Base-by-base conservation (phyloP, 805 yeast species). In the Phaffomyces antillensis region DNA sequence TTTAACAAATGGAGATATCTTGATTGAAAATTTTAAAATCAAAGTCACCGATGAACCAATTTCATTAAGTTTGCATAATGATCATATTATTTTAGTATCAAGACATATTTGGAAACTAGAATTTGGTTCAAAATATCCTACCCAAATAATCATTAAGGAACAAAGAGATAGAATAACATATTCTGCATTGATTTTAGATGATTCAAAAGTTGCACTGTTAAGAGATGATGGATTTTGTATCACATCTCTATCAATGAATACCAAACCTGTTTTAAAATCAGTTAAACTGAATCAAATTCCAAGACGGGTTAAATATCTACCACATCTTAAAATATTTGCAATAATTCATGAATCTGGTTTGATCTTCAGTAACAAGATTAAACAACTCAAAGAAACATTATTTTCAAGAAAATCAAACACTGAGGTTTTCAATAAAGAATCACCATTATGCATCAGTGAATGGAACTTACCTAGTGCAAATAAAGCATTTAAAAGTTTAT, bases 221-320 rank as follows among this genome's bases (percentile, higher is more conserved):
- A 51, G 70, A 16, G 66, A 61, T 33, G 69, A 65, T 47, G 70
- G 70, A 0, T 54, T 67, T 15, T 55, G 60, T 37, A 47, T 58
- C 3, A 25, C 61, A 0, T 48, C 47, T 16, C 43, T 62, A 5
- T 48, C 60, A 0, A 44, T 46, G 1, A 6, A 37, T 11, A 9
- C 42, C 1, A 47, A 40, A 15, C 50, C 62, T 18, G 51, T 54
- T 17, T 26, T 60, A 4, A 61, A 55, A 23, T 56, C 54, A 9
- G 41, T 63, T 4, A 50, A 48, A 17, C 44, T 65, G 5, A 61
- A 59, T 0, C 41, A 40, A 20, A 50, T 62, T 1, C 62, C 67
- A 3, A 48, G 58, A 44, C 57, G 55, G 36, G 3, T 66, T 28
- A 47, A 53, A 24, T 64, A 61, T 40, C 46, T 60, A 34, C 37